Evolutionary conservation across 75 land plant genomes (phyloP).

Genomic region (Selaginella tamariscina): DNA sequence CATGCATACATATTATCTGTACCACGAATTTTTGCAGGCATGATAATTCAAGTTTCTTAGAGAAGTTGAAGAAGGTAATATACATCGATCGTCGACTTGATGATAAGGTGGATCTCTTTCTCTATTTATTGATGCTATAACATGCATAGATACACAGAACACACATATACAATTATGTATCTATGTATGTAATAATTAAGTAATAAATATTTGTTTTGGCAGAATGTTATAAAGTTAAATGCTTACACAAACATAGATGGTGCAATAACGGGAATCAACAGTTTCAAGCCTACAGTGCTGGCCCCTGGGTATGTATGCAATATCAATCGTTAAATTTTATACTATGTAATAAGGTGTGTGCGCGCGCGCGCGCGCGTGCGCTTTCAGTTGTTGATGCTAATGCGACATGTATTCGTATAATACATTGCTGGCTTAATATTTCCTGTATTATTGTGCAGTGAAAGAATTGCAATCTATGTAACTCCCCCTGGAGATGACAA

Average conservation of each 20-base stretch:
- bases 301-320: constrained; percentile 60
- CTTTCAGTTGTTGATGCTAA: constrained; percentile 1
- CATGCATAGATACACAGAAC: background rate
- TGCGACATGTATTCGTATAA: background rate
- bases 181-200: background rate
- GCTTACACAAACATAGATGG: constrained; percentile 84
- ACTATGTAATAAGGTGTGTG: background rate
- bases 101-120: constrained; percentile 44
- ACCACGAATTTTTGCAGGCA: constrained; percentile 49
- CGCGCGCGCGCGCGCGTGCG: background rate
- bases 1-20: background rate
- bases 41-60: constrained; percentile 65
- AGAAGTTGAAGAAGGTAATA: constrained; percentile 77
- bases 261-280: constrained; percentile 49
- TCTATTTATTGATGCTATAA: too few species aligned
- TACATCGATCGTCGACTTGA: constrained; percentile 77
- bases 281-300: constrained; percentile 40
- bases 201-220: background rate
- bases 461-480: constrained; percentile 56
- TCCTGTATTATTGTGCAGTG: constrained; percentile 24
- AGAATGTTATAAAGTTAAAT: constrained; percentile 57
- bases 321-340: background rate
- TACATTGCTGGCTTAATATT: background rate
- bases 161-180: background rate
- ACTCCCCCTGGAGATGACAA: constrained; percentile 70